Evolutionary conservation across 2,329 filamentous ascomycete genomes (phyloP).

Genomic region (Davidsoniella neocaledoniae): DNA sequence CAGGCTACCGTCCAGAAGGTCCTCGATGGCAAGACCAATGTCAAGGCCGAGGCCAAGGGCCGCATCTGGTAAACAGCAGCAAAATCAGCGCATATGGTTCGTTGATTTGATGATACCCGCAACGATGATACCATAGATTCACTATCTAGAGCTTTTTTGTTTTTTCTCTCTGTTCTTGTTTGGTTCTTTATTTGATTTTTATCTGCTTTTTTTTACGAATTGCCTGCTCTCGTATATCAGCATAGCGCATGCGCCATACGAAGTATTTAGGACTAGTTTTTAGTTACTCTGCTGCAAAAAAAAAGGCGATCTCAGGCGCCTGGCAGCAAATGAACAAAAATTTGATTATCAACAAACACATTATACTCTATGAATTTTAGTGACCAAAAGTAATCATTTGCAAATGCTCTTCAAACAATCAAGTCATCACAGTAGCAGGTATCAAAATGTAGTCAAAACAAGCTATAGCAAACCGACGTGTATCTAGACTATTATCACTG

Average conservation of each 20-base stretch:
- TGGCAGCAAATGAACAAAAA: constrained; percentile 8
- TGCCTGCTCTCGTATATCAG: constrained; percentile 9
- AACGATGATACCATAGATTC: not conserved
- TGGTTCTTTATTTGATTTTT: constrained; percentile 1
- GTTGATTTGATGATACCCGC: not conserved
- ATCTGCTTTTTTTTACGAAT: not conserved
- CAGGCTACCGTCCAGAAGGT: constrained; percentile 61
- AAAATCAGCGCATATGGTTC: not conserved
- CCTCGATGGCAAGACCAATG: constrained; percentile 50
- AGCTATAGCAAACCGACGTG: too few species aligned
- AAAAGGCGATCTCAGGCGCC: constrained; percentile 12
- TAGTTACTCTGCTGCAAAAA: not conserved
- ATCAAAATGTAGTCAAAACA: too few species aligned
- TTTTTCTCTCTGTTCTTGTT: not conserved
- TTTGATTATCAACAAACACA: not conserved
- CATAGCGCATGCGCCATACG: constrained; percentile 13
- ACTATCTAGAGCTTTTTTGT: constrained; percentile 1
- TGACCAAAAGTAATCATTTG: too few species aligned
- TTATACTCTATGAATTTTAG: too few species aligned
- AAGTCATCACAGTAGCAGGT: too few species aligned
- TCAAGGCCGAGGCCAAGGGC: constrained; percentile 50
- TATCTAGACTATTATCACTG: too few species aligned
- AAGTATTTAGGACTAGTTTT: not conserved
- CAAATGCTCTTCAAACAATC: too few species aligned
- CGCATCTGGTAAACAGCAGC: constrained; percentile 14